Evolutionary conservation across 805 yeast species (phyloP).

Genomic region (Pichia manshurica): DNA sequence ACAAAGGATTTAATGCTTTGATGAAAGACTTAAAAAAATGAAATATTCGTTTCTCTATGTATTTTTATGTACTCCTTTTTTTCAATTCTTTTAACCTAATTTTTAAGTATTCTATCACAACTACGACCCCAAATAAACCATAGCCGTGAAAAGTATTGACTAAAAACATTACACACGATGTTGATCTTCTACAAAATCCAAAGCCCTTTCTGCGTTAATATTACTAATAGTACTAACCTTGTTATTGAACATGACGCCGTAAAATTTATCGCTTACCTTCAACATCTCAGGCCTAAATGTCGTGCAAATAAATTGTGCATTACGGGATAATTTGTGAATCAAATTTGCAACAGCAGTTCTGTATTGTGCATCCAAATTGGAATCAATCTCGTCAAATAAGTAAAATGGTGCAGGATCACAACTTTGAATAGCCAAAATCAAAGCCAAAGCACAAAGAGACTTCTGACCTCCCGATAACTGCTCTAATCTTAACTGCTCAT

Average conservation of each 20-base stretch:
- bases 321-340: constrained; percentile 56
- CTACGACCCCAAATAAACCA: too few relatives aligned
- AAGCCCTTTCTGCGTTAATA: constrained; percentile 66
- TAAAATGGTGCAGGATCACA: constrained; percentile 98
- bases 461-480: constrained; percentile 97
- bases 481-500: constrained; percentile 83
- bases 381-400: constrained; percentile 93
- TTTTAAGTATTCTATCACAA: too few relatives aligned
- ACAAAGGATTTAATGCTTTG: constrained; percentile 41
- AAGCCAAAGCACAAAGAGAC: constrained; percentile 91
- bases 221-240: constrained; percentile 75
- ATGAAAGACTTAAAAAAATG: constrained; percentile 34
- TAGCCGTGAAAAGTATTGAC: too few relatives aligned
- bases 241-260: constrained; percentile 79
- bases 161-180: constrained; percentile 19
- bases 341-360: constrained; percentile 79
- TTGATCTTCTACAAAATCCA: constrained; percentile 76
- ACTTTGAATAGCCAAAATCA: constrained; percentile 87
- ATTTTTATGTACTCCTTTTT: neutral
- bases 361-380: constrained; percentile 88
- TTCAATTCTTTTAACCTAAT: neutral
- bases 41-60: neutral
- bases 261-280: constrained; percentile 77
- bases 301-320: constrained; percentile 92
- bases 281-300: constrained; percentile 94